These are phyloP conservation scores for Allium fistulosum DNA, from an alignment of 106 monocot species.

Conservation along the genomic window DNA sequence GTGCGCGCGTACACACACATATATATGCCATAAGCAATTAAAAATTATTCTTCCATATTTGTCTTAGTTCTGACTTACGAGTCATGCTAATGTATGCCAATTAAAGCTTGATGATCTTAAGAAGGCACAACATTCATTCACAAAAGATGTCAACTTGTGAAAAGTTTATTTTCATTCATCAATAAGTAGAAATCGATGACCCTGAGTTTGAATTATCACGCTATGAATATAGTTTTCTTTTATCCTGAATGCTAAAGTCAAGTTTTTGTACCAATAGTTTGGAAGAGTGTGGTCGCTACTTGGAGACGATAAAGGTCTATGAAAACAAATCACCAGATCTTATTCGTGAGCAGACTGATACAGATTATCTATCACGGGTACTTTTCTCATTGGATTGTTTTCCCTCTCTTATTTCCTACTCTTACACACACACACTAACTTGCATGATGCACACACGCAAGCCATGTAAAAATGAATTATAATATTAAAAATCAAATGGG, in stretches of 20 bases:
- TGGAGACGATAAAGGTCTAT: conserved; percentile 96
- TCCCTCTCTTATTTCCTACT: neutral
- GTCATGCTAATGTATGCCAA: no score
- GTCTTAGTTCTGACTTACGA: no score
- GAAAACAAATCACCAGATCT: conserved; percentile 93
- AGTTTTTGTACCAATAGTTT: conserved; percentile 35
- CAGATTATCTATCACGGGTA: conserved; percentile 93
- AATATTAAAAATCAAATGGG: no score
- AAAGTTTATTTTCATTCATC: neutral
- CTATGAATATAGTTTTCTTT: no score
- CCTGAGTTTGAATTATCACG: neutral
- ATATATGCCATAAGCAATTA: no score
- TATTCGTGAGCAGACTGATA: conserved; percentile 83
- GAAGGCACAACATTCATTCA: no score
- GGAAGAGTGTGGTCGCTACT: conserved; percentile 96
- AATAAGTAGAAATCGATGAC: neutral
- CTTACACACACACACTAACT: neutral
- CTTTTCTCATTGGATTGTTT: neutral
- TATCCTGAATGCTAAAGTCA: neutral
- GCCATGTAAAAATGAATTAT: no score
- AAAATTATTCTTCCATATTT: no score
- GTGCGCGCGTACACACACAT: no score
- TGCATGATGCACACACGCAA: no score
- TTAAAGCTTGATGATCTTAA: no score
- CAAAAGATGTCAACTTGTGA: no score